Evolutionary conservation across 73 alveolate species (phyloP).

Genomic region (Tetrahymena elliotti): DNA sequence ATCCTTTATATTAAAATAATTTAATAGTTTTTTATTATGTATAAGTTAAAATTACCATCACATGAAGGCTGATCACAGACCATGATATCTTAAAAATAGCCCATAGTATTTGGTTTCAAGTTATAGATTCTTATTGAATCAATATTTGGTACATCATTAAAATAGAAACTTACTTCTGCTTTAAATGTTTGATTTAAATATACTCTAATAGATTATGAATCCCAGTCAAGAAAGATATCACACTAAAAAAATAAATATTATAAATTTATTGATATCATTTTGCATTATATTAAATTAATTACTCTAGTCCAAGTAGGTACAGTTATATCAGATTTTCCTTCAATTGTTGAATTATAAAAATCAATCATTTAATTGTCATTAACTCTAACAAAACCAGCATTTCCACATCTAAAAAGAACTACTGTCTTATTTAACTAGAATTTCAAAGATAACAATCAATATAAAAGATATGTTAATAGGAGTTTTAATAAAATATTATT

Average conservation of each 20-base stretch:
- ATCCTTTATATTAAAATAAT: not conserved
- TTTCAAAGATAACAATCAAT: not conserved
- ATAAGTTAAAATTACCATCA: constrained; percentile 12
- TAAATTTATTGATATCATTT: not conserved
- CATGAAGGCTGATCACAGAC: constrained; percentile 13
- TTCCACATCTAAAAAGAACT: constrained; percentile 36
- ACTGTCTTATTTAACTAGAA: constrained; percentile 18
- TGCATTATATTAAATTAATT: not conserved
- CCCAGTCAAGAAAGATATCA: constrained; percentile 35
- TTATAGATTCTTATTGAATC: constrained; percentile 23
- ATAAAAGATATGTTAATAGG: no score
- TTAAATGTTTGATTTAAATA: constrained; percentile 21
- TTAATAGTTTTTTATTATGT: no score
- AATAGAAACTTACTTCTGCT: constrained; percentile 21
- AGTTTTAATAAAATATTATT: not conserved
- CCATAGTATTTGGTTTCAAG: constrained; percentile 17
- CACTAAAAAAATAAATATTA: not conserved
- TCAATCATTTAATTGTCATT: constrained; percentile 39
- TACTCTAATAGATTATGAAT: not conserved
- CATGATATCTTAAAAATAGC: constrained; percentile 28
- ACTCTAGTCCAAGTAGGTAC: not conserved
- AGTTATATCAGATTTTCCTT: not conserved
- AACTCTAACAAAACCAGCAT: constrained; percentile 38
- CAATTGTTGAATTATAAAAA: constrained; percentile 27
- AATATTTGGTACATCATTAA: constrained; percentile 5